Percentiles rank a stretch among this genome's conserved stretches.
Evolutionary conservation across 2,329 filamentous ascomycete species (phyloP).

Genomic region (Epicoccum sorghinum): DNA sequence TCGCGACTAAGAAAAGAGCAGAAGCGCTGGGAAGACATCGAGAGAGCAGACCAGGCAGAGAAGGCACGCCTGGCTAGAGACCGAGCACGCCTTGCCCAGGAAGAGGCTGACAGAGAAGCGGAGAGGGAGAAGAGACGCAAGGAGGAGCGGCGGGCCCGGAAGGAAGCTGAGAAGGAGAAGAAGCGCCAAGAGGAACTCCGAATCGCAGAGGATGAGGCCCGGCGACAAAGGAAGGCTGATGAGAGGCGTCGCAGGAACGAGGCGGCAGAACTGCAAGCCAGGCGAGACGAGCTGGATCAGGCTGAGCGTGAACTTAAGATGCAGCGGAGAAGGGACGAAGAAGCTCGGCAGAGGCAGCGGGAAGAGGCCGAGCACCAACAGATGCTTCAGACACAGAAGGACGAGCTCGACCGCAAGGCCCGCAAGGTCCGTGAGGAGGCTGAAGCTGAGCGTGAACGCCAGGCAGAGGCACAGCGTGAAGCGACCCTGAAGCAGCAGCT

Average conservation of each 20-base stretch:
- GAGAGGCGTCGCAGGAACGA: not conserved
- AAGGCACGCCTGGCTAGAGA: slow-evolving; percentile 3
- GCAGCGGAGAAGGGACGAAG: not conserved
- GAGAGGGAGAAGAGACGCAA: slow-evolving; percentile 1
- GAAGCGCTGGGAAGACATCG: not conserved
- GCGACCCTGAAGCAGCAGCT: not conserved
- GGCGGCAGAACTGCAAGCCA: not conserved
- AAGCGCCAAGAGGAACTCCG: not conserved
- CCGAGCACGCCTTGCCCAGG: not conserved
- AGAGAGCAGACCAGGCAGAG: not conserved
- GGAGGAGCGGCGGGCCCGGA: not conserved
- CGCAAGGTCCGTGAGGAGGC: slow-evolving; percentile 8
- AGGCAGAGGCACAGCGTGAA: slow-evolving; percentile 5
- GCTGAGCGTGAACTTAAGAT: not conserved
- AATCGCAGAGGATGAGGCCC: not conserved
- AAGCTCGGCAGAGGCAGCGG: slow-evolving; percentile 9
- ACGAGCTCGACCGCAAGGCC: not conserved
- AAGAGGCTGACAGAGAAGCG: not conserved
- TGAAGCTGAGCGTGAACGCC: not conserved
- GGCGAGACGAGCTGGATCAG: not conserved
- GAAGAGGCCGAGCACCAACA: slow-evolving; percentile 14
- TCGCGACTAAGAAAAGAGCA: not conserved
- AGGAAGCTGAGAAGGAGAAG: not conserved
- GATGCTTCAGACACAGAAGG: not conserved
- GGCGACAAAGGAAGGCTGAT: not conserved